These are phyloP conservation scores for Achaetomium macrosporum DNA, from an alignment of 2,329 filamentous ascomycete genomes.

Conservation along the genomic window DNA sequence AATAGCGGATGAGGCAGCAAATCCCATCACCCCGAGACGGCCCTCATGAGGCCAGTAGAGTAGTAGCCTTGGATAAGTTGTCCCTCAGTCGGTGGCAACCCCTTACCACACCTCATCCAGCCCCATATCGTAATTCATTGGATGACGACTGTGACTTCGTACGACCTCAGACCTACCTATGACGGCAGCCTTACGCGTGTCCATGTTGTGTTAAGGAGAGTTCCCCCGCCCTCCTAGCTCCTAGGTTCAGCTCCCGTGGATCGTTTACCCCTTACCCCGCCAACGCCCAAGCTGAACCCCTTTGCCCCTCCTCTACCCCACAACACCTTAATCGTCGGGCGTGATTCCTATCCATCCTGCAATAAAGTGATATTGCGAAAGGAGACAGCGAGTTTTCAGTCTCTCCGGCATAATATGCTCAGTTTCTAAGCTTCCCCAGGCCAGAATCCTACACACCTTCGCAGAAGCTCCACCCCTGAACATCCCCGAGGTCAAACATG, in stretches of 20 bases:
- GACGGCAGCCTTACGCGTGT: too few relatives aligned
- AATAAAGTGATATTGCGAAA: not conserved
- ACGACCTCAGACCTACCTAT: too few relatives aligned
- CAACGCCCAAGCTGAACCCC: not conserved
- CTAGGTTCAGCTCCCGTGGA: not conserved
- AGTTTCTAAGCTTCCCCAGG: not conserved
- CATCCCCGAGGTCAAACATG: constrained; percentile 3
- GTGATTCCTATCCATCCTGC: not conserved
- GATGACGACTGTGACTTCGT: too few relatives aligned
- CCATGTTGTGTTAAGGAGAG: not conserved
- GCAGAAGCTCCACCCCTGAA: not conserved
- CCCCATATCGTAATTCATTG: too few relatives aligned
- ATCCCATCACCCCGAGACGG: too few relatives aligned
- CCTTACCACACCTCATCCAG: too few relatives aligned
- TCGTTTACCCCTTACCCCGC: constrained; percentile 4
- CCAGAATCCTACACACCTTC: not conserved
- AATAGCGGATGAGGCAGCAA: too few relatives aligned
- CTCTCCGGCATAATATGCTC: not conserved
- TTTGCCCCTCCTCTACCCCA: not conserved
- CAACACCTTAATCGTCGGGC: not conserved
- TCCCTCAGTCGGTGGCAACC: too few relatives aligned
- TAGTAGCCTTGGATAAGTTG: too few relatives aligned
- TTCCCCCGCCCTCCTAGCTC: not conserved
- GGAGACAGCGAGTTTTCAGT: not conserved
- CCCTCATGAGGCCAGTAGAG: too few relatives aligned